Evolutionary conservation across 768 basidiomycete species (phyloP), one percentile per base, ranked within the genome.

Genomic region (Suillus subaureus): DNA sequence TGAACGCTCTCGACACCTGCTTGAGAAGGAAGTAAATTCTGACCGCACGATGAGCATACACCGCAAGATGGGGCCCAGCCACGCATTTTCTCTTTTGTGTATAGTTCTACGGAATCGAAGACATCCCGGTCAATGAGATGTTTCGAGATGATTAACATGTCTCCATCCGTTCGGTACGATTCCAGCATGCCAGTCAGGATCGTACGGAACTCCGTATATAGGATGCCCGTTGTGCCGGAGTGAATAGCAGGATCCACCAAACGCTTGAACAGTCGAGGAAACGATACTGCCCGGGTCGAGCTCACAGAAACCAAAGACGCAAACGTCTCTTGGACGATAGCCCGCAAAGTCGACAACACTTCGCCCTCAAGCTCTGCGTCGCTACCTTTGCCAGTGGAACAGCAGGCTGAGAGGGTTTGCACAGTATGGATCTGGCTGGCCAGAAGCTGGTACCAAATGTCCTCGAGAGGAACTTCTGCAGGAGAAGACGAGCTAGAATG

Each of bases 101-200:
- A 78, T 64, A 87, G 81, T 43, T 89, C 87, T 55, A 96, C 80
- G 0, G 85, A 84, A 63, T 89, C 86, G 69, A 93, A 96, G 57
- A 97, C 78, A 75, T 99, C 97, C 39, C 90, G 84, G 67, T 91
- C 85, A 51, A 96, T 81, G 54, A 99, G 79, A 66, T 88, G 87
- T 68, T 91, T 93, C 28, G 94, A 92, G 70, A 97, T 95, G 51
- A 83, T 78, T 31, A 99, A 80, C 83, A 96, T 87, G 69, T 98
- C 96, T 33, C 92, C 93, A 68, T 99, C 96, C 4, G 91, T 88
- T 45, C 91, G 88, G 79, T 98, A 99, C 2, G 94, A 91, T 72
- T 97, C 95, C 70, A 99, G 78, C 94, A 99, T 99, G n/a, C 94
- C 92, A 0, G 89, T 90, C 37, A 99, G 82, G 66, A 99, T 96